Conservation (phyloP, 2,329 filamentous ascomycete genomes). For the Metarhizium brunneum region DNA sequence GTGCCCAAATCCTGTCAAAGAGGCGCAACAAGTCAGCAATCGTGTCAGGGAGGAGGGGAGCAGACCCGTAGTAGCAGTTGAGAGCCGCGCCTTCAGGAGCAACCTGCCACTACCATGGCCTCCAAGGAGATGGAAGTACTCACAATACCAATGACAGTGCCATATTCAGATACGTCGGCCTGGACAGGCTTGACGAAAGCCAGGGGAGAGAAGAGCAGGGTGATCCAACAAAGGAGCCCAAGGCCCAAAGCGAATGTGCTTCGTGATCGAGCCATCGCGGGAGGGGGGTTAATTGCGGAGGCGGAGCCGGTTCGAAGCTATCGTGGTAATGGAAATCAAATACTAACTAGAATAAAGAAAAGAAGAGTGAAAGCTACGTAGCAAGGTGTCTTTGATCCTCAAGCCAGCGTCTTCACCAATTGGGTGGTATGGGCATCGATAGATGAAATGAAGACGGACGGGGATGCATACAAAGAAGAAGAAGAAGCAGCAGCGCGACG, state of each 20-base stretch:
- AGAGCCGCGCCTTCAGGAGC: neutral
- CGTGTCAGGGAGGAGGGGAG: neutral
- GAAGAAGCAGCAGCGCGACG: conserved; percentile 16
- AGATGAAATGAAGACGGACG: conserved; percentile 9
- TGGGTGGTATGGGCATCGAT: conserved; percentile 18
- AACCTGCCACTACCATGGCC: neutral
- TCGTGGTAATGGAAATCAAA: neutral
- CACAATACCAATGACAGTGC: conserved; percentile 88
- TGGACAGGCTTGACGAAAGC: conserved; percentile 72
- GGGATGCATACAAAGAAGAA: neutral
- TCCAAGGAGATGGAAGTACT: conserved; percentile 20
- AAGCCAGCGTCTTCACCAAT: conserved; percentile 20
- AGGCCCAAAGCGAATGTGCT: conserved; percentile 68
- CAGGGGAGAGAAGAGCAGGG: conserved; percentile 79
- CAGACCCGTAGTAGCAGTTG: neutral
- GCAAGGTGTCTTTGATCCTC: conserved; percentile 18
- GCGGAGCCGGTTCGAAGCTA: conserved; percentile 7
- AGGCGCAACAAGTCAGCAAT: conserved; percentile 1
- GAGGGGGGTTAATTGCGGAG: conserved; percentile 11
- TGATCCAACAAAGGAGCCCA: conserved; percentile 85
- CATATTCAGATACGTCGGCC: conserved; percentile 66
- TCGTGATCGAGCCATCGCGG: conserved; percentile 48
- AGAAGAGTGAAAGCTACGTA: conserved; percentile 14
- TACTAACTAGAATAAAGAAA: conserved; percentile 8
- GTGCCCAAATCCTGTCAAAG: conserved; percentile 65